Percentiles rank a stretch among this genome's conserved stretches.
phyloP scores from a whole-genome alignment of 1,284 basidiomycete genomes.

The Trametes hirsuta region DNA sequence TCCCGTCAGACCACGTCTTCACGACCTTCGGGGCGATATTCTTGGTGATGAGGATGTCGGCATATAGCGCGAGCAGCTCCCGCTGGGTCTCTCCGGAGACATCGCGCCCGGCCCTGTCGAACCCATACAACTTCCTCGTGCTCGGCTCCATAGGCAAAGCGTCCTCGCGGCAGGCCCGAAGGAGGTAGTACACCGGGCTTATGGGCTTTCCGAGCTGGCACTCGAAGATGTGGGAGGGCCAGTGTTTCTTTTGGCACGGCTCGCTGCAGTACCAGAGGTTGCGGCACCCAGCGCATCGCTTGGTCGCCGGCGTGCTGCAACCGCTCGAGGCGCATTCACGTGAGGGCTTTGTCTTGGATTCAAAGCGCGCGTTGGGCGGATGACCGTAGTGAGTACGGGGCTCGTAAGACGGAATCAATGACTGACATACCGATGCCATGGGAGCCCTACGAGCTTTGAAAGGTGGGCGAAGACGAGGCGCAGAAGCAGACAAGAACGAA shows the following conservation, averaged over 20 bases:
- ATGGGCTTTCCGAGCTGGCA: slow-evolving; percentile 36
- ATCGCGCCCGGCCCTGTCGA: slow-evolving; percentile 27
- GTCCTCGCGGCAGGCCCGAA: slow-evolving; percentile 28
- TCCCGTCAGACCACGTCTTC: too few species aligned
- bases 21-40: too few species aligned
- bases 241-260: slow-evolving; percentile 35
- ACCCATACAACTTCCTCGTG: slow-evolving; percentile 42
- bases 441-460: too few species aligned
- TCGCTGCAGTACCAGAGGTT: slow-evolving; percentile 21
- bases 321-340: too few species aligned
- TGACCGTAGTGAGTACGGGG: too few species aligned
- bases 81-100: background rate
- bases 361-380: too few species aligned
- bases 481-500: too few species aligned
- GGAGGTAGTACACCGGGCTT: slow-evolving; percentile 39
- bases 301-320: slow-evolving; percentile 23
- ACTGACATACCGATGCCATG: too few species aligned
- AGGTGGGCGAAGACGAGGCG: too few species aligned
- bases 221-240: slow-evolving; percentile 39
- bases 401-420: too few species aligned
- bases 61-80: slow-evolving; percentile 27
- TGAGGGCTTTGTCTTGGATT: too few species aligned
- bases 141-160: slow-evolving; percentile 35
- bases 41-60: too few species aligned
- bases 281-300: slow-evolving; percentile 2